Percentiles rank a stretch among this genome's conserved stretches.
Conservation (phyloP, 2,329 filamentous ascomycete genomes). For the Clonostachys byssicola region DNA sequence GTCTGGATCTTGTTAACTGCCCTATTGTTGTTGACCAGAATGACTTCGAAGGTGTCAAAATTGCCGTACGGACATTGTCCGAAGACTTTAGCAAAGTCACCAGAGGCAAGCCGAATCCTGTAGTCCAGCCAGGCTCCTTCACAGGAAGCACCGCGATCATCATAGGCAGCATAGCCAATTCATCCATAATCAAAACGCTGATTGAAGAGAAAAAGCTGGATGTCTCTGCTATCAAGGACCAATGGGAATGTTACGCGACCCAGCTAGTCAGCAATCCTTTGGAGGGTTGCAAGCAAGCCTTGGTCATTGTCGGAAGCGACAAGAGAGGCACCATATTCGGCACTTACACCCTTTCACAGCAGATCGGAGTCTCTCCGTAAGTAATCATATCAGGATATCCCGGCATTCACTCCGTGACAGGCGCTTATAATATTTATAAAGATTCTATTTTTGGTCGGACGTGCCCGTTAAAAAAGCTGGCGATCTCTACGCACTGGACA, state of each 20-base stretch:
- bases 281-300: conserved; percentile 30
- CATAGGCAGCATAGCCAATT: background rate
- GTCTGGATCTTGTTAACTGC: conserved; percentile 18
- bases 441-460: conserved; percentile 59
- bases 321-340: conserved; percentile 58
- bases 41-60: conserved; percentile 23
- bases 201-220: conserved; percentile 10
- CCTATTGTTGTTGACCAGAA: conserved; percentile 19
- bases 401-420: no score
- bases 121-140: background rate
- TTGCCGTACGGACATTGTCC: conserved; percentile 22
- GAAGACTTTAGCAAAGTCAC: conserved; percentile 18
- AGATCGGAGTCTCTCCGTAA: conserved; percentile 45
- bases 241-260: conserved; percentile 53
- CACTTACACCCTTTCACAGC: conserved; percentile 55
- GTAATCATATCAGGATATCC: background rate
- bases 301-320: conserved; percentile 55
- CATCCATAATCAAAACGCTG: background rate
- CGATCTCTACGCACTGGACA: conserved; percentile 51
- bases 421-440: background rate
- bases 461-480: conserved; percentile 46
- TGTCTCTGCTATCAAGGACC: conserved; percentile 22
- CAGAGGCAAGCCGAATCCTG: background rate
- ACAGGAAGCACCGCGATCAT: conserved; percentile 4
- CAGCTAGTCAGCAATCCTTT: conserved; percentile 40